Evolutionary conservation across 768 basidiomycete species (phyloP), one percentile per base, ranked within the genome.

Genomic region (Suillus luteus): DNA sequence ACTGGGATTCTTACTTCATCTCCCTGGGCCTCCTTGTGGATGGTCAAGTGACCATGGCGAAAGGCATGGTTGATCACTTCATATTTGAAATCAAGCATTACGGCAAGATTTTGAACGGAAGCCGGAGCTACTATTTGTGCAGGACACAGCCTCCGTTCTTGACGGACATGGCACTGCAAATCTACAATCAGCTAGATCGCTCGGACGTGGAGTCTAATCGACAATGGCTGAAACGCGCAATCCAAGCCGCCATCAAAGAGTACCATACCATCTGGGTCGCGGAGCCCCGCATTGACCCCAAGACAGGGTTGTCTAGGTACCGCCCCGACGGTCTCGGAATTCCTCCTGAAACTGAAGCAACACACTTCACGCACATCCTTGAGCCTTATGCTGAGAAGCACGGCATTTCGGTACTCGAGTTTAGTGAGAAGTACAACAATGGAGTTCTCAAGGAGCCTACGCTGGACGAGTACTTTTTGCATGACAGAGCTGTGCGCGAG

Each of bases 31-130:
- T 99, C 35, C 86, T 99, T 9, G 93, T 98, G 27, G 96, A 99
- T 72, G 96, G 95, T 33, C 90, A 95, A 70, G 87, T 96, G 35
- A 85, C 88, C 64, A 92, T 99, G 87, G 96, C 97, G 22, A 94
- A 95, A 77, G 93, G 95, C 70, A 95, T 99, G 88, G 95, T 98
- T 51, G 97, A 99, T 62, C 96, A 99, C 76, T 99, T 99, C 80
- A 92, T 97, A 72, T 99, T 99, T 74, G 95, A 99, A 82, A 97
- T 99, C 82, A 94, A 89, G 79, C 93, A 97, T 77, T 97, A 97
- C 73, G 92, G 92, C 80, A 96, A 96, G 79, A 95, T 96, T 70
- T 80, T 99, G 68, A 99, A 99, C 75, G 96, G 96, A 66, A 96
- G 91, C 76, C 90, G 96, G 70, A 93, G 92, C 73, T 90, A 89